phyloP scores from a whole-genome alignment of 257 asterid genomes.

The Fraxinus anomala region DNA sequence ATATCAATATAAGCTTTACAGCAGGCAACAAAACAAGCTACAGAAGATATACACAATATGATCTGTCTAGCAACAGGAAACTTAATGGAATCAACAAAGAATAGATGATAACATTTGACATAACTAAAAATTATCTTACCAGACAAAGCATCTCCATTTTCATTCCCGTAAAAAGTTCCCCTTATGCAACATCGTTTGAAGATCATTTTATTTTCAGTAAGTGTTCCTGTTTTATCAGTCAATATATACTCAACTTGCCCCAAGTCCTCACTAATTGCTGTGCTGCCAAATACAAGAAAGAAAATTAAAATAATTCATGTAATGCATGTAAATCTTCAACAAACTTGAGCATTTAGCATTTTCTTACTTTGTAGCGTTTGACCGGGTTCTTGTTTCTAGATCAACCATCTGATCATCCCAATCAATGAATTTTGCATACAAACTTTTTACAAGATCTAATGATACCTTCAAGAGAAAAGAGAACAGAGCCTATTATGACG shows the following conservation, averaged over 20 bases:
- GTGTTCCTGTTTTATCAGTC: conserved; percentile 99
- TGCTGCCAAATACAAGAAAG: conserved; percentile 68
- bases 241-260: conserved; percentile 99
- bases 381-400: conserved; percentile 69
- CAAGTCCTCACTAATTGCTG: conserved; percentile 99
- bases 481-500: conserved; percentile 11
- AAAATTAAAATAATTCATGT: conserved; percentile 27
- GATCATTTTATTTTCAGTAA: conserved; percentile 94
- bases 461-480: conserved; percentile 66
- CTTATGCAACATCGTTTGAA: conserved; percentile 86
- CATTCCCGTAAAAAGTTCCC: conserved; percentile 86
- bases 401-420: conserved; percentile 98
- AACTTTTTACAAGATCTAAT: conserved; percentile 90
- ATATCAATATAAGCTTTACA: neutral
- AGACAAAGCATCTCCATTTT: conserved; percentile 75
- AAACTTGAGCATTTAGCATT: conserved; percentile 30
- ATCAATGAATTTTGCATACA: conserved; percentile 94
- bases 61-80: conserved; percentile 9
- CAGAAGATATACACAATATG: conserved; percentile 3
- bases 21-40: conserved; percentile 18
- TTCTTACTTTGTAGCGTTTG: conserved; percentile 88
- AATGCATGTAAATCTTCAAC: conserved; percentile 15
- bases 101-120: neutral
- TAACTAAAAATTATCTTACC: conserved; percentile 43
- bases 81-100: neutral